Evolutionary conservation across 331 rosid genomes (phyloP), one percentile per base, ranked within the genome.

Genomic region (Pyracantha coccinea): DNA sequence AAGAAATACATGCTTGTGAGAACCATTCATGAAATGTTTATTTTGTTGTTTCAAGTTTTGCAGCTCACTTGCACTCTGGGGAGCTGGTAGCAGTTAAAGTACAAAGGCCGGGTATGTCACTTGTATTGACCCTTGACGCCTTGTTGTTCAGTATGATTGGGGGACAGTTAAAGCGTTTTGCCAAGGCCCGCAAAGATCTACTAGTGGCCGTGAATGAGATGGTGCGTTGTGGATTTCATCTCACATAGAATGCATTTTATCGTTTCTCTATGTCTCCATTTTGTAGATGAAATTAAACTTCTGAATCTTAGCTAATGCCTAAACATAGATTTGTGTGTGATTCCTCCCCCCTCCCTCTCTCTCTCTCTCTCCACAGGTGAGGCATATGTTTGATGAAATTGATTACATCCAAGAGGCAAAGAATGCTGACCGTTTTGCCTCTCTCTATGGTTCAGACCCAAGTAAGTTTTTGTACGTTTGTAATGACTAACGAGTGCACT

Each of bases 321-420:
- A 14, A 10, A 19, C 19, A n/a, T 29, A 38, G 4, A n/a, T 17
- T 16, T 73, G 27, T 72, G 68, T 31, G 27, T 41, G 14, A 41
- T 41, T 41, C 0, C 47, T n/a, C 29, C 29, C 29, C 29, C 29
- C 29, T 4, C 29, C 29, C 29, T 27, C 29, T 28, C 29, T 28
- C 29, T 4, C 29, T 4, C 29, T 4, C 29, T 27, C 29, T 28
- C 29, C 4, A 6, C 96, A 95, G 97, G 97, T 92, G 71, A 92
- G 97, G 63, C 99, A 95, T 89, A 95, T 95, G 99, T 95, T 92
- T 83, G 97, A 95, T 81, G 99, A 95, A 86, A 95, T 92, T 75
- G 90, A 95, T 85, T 95, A 95, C 82, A 82, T 95, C 62, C 86
- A 28, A 21, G 99, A 95, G 91, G 99, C 89, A 23, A 90, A 84